Percentiles rank a stretch among this genome's conserved stretches.
phyloP scores from a whole-genome alignment of 2,329 filamentous ascomycete species.

The Pyrenophora seminiperda region DNA sequence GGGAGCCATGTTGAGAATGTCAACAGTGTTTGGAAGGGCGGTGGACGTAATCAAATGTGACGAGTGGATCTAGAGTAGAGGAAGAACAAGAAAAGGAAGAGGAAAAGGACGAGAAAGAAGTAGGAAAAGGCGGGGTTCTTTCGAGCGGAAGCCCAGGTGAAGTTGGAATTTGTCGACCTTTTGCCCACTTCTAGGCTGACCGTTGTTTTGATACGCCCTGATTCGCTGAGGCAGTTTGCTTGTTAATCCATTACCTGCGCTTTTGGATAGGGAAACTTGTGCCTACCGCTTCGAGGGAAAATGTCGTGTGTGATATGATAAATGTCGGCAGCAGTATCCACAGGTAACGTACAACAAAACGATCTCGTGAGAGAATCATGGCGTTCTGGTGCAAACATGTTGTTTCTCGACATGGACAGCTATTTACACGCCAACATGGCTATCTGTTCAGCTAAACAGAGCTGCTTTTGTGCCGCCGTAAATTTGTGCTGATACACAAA shows the following conservation, averaged over 20 bases:
- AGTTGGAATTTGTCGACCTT: conserved; percentile 1
- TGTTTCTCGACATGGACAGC: too few relatives aligned
- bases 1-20: conserved; percentile 28
- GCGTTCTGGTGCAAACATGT: too few relatives aligned
- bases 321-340: too few relatives aligned
- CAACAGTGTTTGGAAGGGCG: not conserved
- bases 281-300: too few relatives aligned
- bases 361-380: too few relatives aligned
- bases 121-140: conserved; percentile 6
- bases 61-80: not conserved
- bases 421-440: too few relatives aligned
- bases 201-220: not conserved
- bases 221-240: not conserved
- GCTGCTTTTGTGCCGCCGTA: too few relatives aligned
- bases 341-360: too few relatives aligned
- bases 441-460: too few relatives aligned
- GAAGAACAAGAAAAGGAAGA: not conserved
- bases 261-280: too few relatives aligned
- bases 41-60: not conserved
- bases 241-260: not conserved
- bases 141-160: conserved; percentile 11
- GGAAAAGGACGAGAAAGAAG: not conserved
- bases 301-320: too few relatives aligned
- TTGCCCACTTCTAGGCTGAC: conserved; percentile 2
- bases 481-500: too few relatives aligned